phyloP scores from a whole-genome alignment of 345 rosid species.

The Populus davidiana region DNA sequence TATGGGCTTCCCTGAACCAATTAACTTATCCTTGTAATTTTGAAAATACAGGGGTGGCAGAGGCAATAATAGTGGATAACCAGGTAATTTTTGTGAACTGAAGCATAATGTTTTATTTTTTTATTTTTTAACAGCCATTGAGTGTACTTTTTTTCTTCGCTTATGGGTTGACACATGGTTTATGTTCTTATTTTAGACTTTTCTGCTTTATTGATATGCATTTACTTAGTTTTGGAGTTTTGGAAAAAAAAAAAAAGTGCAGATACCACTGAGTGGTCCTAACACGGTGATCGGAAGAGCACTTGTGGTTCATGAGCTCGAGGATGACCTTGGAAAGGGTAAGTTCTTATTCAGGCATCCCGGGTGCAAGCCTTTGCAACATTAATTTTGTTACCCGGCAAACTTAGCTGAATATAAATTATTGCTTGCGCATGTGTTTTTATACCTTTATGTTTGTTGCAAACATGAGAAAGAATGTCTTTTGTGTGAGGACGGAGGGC shows the following conservation, averaged over 20 bases:
- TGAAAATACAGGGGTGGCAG: constrained; percentile 71
- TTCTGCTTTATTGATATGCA: neutral
- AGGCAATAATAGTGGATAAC: constrained; percentile 73
- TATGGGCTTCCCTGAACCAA: neutral
- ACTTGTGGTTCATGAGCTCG: constrained; percentile 91
- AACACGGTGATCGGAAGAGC: constrained; percentile 86
- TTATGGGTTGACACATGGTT: neutral
- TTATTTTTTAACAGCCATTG: neutral
- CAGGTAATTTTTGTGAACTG: constrained; percentile 45
- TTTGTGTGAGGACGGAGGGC: neutral
- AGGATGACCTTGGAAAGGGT: constrained; percentile 98
- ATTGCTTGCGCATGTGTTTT: neutral
- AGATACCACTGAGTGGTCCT: constrained; percentile 84
- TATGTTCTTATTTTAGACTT: neutral
- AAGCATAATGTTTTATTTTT: neutral
- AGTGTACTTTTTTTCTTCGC: neutral
- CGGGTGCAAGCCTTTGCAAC: neutral
- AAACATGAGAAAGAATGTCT: neutral
- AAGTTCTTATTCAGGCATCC: constrained; percentile 7
- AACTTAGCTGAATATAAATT: neutral
- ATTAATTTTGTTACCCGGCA: neutral
- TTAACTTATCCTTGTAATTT: constrained; percentile 10
- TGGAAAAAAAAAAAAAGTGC: constrained; percentile 12
- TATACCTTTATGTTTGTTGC: neutral
- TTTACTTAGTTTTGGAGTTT: constrained; percentile 11